These are phyloP conservation scores for Candida sp. DNA, from an alignment of 1,139 yeast species.

Conservation along the genomic window DNA sequence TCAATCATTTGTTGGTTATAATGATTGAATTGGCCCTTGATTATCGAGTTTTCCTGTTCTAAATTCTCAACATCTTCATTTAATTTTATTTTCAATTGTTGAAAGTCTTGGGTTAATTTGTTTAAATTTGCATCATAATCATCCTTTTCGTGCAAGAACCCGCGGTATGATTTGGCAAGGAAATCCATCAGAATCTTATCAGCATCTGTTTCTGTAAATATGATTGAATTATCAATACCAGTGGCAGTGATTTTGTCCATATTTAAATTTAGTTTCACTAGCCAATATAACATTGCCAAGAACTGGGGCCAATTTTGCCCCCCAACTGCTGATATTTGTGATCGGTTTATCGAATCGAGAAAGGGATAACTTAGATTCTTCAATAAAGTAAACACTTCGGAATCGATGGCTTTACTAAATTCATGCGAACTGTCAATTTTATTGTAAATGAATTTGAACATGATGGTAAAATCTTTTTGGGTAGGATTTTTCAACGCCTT, in stretches of 20 bases:
- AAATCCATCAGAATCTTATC: slow-evolving; percentile 68
- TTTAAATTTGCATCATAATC: slow-evolving; percentile 53
- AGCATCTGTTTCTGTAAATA: slow-evolving; percentile 38
- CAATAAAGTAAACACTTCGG: slow-evolving; percentile 69
- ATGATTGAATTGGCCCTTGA: slow-evolving; percentile 26
- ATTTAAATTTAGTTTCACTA: slow-evolving; percentile 53
- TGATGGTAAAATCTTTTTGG: slow-evolving; percentile 76
- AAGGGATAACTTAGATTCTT: slow-evolving; percentile 75
- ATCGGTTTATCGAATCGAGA: slow-evolving; percentile 72
- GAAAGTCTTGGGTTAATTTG: slow-evolving; percentile 57
- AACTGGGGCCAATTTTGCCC: slow-evolving; percentile 88
- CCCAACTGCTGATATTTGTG: slow-evolving; percentile 89
- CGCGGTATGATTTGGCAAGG: slow-evolving; percentile 63
- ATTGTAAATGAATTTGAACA: slow-evolving; percentile 77
- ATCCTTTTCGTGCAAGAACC: slow-evolving; percentile 61
- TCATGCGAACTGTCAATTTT: slow-evolving; percentile 77
- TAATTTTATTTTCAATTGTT: slow-evolving; percentile 31
- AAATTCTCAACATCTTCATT: slow-evolving; percentile 36
- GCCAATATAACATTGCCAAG: slow-evolving; percentile 80
- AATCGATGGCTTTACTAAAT: slow-evolving; percentile 62
- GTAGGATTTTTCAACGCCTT: slow-evolving; percentile 77
- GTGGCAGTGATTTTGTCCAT: slow-evolving; percentile 11
- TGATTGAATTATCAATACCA: slow-evolving; percentile 13
- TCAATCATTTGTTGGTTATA: slow-evolving; percentile 23
- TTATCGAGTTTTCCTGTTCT: slow-evolving; percentile 37